Evolutionary conservation across 805 yeast species (phyloP).

Genomic region (Torulaspora microellipsoides): DNA sequence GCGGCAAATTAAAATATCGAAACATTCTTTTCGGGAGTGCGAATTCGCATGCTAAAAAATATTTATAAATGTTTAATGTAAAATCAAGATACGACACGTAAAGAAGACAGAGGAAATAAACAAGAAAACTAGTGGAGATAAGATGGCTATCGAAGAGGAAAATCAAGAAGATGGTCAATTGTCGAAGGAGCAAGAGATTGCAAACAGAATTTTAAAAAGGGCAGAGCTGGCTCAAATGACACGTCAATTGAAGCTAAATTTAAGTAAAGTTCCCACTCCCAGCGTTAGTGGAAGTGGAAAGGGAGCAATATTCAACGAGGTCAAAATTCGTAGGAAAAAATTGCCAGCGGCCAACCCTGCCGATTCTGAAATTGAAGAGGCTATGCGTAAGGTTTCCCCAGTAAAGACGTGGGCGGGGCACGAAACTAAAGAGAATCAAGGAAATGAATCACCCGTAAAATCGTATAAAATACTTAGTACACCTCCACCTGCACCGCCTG

Average conservation of each 20-base stretch:
- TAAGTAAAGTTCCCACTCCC: slow-evolving; percentile 29
- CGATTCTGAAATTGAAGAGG: slow-evolving; percentile 10
- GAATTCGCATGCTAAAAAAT: no score
- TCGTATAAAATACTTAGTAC: slow-evolving; percentile 10
- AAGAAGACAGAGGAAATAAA: not conserved
- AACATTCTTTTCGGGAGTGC: not conserved
- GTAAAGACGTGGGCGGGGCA: slow-evolving; percentile 7
- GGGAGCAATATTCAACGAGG: slow-evolving; percentile 2
- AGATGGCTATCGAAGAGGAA: slow-evolving; percentile 3
- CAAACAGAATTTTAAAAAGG: slow-evolving; percentile 31
- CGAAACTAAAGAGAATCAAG: not conserved
- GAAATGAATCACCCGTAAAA: slow-evolving; percentile 8
- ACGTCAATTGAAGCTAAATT: slow-evolving; percentile 32
- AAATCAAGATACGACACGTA: slow-evolving; percentile 4
- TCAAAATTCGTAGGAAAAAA: slow-evolving; percentile 9
- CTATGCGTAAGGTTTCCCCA: slow-evolving; percentile 15
- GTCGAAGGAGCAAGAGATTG: slow-evolving; percentile 32
- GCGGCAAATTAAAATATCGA: slow-evolving; percentile 1
- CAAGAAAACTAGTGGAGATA: not conserved
- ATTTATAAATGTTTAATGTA: not conserved
- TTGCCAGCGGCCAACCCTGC: slow-evolving; percentile 5
- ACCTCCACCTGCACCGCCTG: slow-evolving; percentile 16
- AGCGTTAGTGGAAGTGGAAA: slow-evolving; percentile 2
- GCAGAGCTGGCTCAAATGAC: slow-evolving; percentile 37
- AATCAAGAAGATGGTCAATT: slow-evolving; percentile 7